A percentile compares a stretch with the other conserved stretches of the same genome.
phyloP scores from a whole-genome alignment of 306 rosid species.

The Acmispon strigosus region DNA sequence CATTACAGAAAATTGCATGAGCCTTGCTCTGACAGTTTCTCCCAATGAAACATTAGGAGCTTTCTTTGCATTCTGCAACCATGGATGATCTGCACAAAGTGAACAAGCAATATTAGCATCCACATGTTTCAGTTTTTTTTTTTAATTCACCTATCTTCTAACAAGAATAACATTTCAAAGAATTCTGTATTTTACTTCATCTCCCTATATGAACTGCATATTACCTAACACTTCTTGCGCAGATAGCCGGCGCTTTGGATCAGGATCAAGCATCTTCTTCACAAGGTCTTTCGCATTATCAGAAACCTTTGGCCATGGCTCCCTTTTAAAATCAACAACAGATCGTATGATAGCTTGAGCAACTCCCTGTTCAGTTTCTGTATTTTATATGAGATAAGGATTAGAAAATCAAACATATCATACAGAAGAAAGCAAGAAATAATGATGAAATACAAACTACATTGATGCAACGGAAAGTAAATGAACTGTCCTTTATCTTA shows the following conservation, averaged over 20 bases:
- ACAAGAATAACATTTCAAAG: neutral
- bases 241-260: constrained; percentile 63
- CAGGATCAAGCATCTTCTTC: constrained; percentile 90
- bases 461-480: neutral
- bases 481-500: neutral
- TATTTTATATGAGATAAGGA: constrained; percentile 3
- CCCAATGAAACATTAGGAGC: constrained; percentile 91
- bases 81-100: constrained; percentile 75
- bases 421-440: neutral
- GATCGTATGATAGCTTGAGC: constrained; percentile 91
- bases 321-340: constrained; percentile 82
- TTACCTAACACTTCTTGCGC: constrained; percentile 89
- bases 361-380: constrained; percentile 97
- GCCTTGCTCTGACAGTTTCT: constrained; percentile 83
- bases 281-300: constrained; percentile 93
- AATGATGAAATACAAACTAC: neutral
- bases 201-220: neutral
- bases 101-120: constrained; percentile 16
- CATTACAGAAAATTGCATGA: constrained; percentile 91
- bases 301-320: constrained; percentile 95
- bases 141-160: neutral
- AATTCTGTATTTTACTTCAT: neutral
- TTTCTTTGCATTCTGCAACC: constrained; percentile 81
- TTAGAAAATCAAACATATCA: neutral
- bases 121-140: neutral